Percentiles rank a stretch among this genome's conserved stretches.
Evolutionary conservation across 2,329 filamentous ascomycete species (phyloP).

Genomic region (Paramyrothecium roridum): DNA sequence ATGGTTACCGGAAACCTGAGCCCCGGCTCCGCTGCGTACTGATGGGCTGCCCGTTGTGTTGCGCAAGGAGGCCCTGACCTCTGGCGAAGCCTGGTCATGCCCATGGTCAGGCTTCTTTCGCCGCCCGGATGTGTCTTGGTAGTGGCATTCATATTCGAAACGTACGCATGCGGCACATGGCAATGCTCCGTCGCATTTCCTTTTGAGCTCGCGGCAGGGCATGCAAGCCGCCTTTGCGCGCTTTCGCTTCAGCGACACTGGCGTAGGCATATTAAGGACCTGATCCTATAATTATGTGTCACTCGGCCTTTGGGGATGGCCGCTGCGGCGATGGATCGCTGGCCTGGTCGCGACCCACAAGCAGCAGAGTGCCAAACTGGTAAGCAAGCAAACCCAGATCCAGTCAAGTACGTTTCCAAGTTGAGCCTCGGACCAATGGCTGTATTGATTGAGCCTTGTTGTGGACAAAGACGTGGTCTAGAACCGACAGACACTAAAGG

Average conservation of each 20-base stretch:
- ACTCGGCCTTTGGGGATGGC: not conserved
- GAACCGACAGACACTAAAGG: not conserved
- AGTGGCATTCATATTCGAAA: slow-evolving; percentile 51
- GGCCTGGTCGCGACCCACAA: too few species aligned
- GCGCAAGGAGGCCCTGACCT: slow-evolving; percentile 3
- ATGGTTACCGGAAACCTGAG: slow-evolving; percentile 12
- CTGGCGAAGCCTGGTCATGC: not conserved
- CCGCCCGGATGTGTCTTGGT: slow-evolving; percentile 26
- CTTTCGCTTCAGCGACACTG: slow-evolving; percentile 17
- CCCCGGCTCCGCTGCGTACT: slow-evolving; percentile 2
- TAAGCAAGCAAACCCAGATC: too few species aligned
- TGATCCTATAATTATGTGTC: not conserved
- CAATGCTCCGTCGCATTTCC: slow-evolving; percentile 50
- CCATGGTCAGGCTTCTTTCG: slow-evolving; percentile 7
- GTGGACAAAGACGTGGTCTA: too few species aligned
- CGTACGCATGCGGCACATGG: slow-evolving; percentile 52
- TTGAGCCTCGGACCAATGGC: too few species aligned
- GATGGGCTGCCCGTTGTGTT: not conserved
- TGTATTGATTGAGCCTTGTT: too few species aligned
- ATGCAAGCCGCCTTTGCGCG: slow-evolving; percentile 44
- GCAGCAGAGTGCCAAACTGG: too few species aligned
- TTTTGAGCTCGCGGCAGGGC: slow-evolving; percentile 52
- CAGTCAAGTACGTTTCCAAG: too few species aligned
- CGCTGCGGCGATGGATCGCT: not conserved
- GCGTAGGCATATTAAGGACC: not conserved